phyloP scores from a whole-genome alignment of 2,329 filamentous ascomycete genomes.

The Pseudogymnoascus sp. region DNA sequence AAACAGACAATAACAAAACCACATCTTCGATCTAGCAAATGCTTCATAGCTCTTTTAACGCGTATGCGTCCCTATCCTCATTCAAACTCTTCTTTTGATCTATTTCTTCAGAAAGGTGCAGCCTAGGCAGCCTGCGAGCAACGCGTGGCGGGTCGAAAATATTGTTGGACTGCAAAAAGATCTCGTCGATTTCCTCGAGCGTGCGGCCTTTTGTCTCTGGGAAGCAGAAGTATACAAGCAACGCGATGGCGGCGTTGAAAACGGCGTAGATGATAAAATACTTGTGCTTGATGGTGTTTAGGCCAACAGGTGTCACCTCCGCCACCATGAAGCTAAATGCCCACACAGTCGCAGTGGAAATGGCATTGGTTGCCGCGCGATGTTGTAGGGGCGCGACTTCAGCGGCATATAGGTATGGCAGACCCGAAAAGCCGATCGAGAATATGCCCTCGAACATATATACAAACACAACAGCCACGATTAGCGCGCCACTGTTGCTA shows the following conservation, averaged over 20 bases:
- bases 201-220: slow-evolving; percentile 15
- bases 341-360: slow-evolving; percentile 12
- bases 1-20: neutral
- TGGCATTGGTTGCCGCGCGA: slow-evolving; percentile 9
- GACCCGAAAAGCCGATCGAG: slow-evolving; percentile 12
- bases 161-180: slow-evolving; percentile 13
- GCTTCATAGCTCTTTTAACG: neutral
- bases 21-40: neutral
- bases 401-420: slow-evolving; percentile 12
- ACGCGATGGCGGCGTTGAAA: neutral
- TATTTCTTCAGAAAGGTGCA: neutral
- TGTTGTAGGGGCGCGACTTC: slow-evolving; percentile 13
- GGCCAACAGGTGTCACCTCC: slow-evolving; percentile 11
- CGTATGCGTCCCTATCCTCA: neutral
- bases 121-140: slow-evolving; percentile 13
- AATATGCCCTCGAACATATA: slow-evolving; percentile 49
- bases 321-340: slow-evolving; percentile 14
- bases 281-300: slow-evolving; percentile 11
- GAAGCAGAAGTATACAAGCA: slow-evolving; percentile 14
- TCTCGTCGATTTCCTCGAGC: slow-evolving; percentile 16
- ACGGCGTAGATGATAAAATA: slow-evolving; percentile 15
- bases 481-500: slow-evolving; percentile 29
- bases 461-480: slow-evolving; percentile 40
- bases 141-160: slow-evolving; percentile 16
- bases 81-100: neutral